Conservation (phyloP, 192 early-diverging fungal genomes). For the Backusella luteola region DNA sequence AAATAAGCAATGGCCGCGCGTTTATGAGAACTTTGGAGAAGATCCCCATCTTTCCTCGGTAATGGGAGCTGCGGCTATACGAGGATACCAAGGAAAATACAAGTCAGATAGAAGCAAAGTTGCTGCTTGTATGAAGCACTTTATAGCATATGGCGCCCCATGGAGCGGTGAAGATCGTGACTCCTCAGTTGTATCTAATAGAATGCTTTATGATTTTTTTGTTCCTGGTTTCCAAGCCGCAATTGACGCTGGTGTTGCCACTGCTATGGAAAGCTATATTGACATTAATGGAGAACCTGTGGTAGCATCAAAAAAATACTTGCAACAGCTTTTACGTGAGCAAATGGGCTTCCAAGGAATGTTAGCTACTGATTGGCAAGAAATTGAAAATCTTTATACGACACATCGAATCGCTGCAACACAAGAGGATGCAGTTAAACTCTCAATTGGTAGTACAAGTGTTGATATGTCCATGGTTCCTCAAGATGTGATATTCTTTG, state of each 20-base stretch:
- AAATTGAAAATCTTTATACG: constrained; percentile 51
- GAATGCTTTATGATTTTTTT: constrained; percentile 59
- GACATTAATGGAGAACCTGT: constrained; percentile 61
- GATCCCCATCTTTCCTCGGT: constrained; percentile 53
- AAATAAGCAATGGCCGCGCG: constrained; percentile 62
- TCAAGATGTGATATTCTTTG: constrained; percentile 51
- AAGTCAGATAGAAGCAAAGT: constrained; percentile 58
- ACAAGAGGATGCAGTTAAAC: constrained; percentile 41
- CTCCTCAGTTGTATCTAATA: constrained; percentile 30
- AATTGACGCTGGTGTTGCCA: constrained; percentile 55
- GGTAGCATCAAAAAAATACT: constrained; percentile 52
- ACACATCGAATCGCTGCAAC: constrained; percentile 43
- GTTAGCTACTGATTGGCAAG: constrained; percentile 62
- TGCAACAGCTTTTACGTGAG: constrained; percentile 49
- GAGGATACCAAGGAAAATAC: constrained; percentile 68
- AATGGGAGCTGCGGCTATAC: constrained; percentile 52
- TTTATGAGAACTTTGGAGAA: constrained; percentile 53
- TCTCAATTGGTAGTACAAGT: constrained; percentile 45
- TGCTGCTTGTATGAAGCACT: constrained; percentile 66
- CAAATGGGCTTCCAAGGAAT: constrained; percentile 56
- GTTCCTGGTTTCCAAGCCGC: constrained; percentile 62
- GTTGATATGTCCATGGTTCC: constrained; percentile 67
- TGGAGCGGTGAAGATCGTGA: constrained; percentile 39
- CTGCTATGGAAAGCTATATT: constrained; percentile 64
- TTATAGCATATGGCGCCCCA: constrained; percentile 62